Evolutionary conservation across 192 early-diverging fungal species (phyloP), one percentile per base, ranked within the genome.

Genomic region (Phycomyces nitens): DNA sequence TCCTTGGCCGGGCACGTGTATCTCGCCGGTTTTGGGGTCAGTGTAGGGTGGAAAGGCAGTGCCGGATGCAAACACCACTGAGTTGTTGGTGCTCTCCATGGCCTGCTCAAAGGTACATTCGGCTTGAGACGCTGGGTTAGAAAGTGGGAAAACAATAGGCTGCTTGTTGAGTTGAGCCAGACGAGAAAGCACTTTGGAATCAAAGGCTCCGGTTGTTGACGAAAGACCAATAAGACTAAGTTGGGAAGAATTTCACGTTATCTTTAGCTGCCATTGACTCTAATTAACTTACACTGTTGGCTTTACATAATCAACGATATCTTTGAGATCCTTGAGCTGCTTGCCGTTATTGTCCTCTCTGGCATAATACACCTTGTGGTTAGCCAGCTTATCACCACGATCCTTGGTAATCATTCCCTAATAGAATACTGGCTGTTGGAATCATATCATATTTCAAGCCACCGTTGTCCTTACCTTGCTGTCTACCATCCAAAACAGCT

Each of bases 81-180:
- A 79, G 72, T 93, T 87, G 56, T 94, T 76, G n/a, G 96, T 94
- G 72, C 70, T 71, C 56, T 77, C 70, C 93, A 99, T 93, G 53
- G 96, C 95, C 60, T 90, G 77, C 73, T 91, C 95, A 71, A 91
- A 99, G 10, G 90, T 91, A 84, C 96, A 99, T 82, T 99, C 96
- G 59, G 94, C 90, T 76, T 94, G 92, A 63, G 84, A 86, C 44
- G 82, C 67, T 29, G 94, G 95, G 69, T 96, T 97, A 20, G 91
- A 94, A 64, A 94, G 80, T 11, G 95, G 95, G 81, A 97, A 93
- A 52, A 97, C 86, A 65, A 97, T 92, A 15, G 95, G 95, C 21
- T 86, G 84, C 26, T 86, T 70, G 73, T 93, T 95, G 15, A 94
- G 63, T 54, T 83, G 70, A 60, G 83, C 89, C 86, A 99, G 89